Evolutionary conservation across 2,329 filamentous ascomycete genomes (phyloP).

Genomic region (Cordyceps javanica): DNA sequence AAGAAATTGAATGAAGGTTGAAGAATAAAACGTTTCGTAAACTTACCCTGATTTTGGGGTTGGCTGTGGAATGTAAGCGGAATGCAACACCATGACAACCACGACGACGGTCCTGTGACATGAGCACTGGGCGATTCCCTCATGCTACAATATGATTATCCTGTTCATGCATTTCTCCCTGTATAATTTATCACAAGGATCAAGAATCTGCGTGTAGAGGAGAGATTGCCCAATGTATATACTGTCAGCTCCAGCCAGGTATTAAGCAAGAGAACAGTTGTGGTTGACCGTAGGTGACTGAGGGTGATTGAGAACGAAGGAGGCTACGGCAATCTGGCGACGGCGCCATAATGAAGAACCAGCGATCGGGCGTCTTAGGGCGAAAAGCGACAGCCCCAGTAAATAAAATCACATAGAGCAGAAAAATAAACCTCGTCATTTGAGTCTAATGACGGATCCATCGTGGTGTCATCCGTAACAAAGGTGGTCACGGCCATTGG

Average conservation of each 20-base stretch:
- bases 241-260: not conserved
- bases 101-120: slow-evolving; percentile 3
- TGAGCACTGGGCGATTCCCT: not conserved
- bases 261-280: not conserved
- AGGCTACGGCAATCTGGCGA: slow-evolving; percentile 10
- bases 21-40: not conserved
- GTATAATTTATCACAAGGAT: too few relatives aligned
- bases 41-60: slow-evolving; percentile 3
- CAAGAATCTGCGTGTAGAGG: not conserved
- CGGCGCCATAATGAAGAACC: slow-evolving; percentile 9
- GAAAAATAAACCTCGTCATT: slow-evolving; percentile 8
- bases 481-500: slow-evolving; percentile 5
- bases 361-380: slow-evolving; percentile 7
- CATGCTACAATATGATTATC: slow-evolving; percentile 6
- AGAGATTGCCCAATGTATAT: not conserved
- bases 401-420: not conserved
- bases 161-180: not conserved
- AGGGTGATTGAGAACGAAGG: not conserved
- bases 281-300: not conserved
- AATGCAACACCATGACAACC: slow-evolving; percentile 13
- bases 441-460: slow-evolving; percentile 12
- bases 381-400: not conserved
- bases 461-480: slow-evolving; percentile 8
- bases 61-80: slow-evolving; percentile 12
- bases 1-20: not conserved